Percentiles rank a stretch among this genome's conserved stretches.
Evolutionary conservation across 1,139 yeast genomes (phyloP).

Genomic region (Candida dubliniensis): DNA sequence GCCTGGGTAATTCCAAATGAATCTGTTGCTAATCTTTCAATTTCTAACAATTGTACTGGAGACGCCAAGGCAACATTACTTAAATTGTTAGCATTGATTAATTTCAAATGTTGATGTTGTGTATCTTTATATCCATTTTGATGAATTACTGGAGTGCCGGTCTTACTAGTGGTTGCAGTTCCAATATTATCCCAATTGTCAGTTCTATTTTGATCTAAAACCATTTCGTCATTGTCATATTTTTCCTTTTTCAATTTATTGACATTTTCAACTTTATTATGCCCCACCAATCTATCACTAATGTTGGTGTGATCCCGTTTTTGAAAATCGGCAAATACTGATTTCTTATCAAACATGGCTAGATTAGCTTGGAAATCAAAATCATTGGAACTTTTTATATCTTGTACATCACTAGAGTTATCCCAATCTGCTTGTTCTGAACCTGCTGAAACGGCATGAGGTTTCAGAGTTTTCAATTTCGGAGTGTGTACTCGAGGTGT

Average conservation of each 20-base stretch:
- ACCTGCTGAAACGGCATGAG: not conserved
- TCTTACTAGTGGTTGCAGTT: slow-evolving; percentile 8
- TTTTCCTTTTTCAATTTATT: slow-evolving; percentile 41
- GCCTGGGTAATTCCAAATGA: slow-evolving; percentile 51
- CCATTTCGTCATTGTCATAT: slow-evolving; percentile 75
- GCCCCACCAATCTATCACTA: slow-evolving; percentile 68
- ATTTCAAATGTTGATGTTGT: slow-evolving; percentile 16
- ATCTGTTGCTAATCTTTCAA: slow-evolving; percentile 62
- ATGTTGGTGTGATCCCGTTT: slow-evolving; percentile 62
- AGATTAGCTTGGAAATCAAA: slow-evolving; percentile 87
- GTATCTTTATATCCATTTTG: slow-evolving; percentile 9
- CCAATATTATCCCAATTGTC: slow-evolving; percentile 62
- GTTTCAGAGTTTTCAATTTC: slow-evolving; percentile 9
- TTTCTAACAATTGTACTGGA: slow-evolving; percentile 79
- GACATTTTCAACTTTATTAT: slow-evolving; percentile 51
- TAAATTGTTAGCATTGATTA: slow-evolving; percentile 24
- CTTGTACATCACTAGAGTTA: slow-evolving; percentile 39
- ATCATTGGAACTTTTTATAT: slow-evolving; percentile 57
- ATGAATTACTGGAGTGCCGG: slow-evolving; percentile 7
- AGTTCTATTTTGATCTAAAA: slow-evolving; percentile 46
- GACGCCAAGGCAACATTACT: slow-evolving; percentile 60
- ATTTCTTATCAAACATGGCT: slow-evolving; percentile 77
- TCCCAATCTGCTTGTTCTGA: slow-evolving; percentile 45
- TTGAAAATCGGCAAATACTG: slow-evolving; percentile 77
- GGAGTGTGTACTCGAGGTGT: slow-evolving; percentile 19